These are phyloP conservation scores for Naematelia aurantialba DNA, from an alignment of 768 basidiomycete genomes.

Conservation along the genomic window DNA sequence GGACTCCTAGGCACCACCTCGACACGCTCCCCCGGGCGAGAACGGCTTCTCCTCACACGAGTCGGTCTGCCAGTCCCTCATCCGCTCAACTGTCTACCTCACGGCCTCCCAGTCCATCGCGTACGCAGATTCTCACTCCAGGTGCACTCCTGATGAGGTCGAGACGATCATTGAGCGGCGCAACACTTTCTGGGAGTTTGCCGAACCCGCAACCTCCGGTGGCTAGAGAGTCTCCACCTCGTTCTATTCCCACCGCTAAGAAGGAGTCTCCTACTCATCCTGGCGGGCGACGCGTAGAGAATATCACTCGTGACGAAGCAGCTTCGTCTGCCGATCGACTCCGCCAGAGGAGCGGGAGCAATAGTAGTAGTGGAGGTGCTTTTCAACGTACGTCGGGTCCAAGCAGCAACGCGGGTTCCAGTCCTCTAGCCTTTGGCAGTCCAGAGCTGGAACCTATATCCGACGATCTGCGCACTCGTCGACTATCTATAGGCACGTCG, in stretches of 20 bases:
- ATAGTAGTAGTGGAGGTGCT: conserved; percentile 22
- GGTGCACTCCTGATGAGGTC: conserved; percentile 27
- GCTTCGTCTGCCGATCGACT: conserved; percentile 1
- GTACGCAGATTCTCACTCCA: conserved; percentile 15
- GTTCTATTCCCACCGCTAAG: background rate
- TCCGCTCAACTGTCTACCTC: conserved; percentile 25
- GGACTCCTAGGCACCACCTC: conserved; percentile 24
- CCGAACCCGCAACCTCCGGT: conserved; percentile 8
- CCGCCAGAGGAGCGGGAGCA: conserved; percentile 19
- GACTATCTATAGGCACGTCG: conserved; percentile 7
- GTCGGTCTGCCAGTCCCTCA: conserved; percentile 20
- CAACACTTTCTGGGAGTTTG: conserved; percentile 18
- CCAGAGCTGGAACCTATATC: conserved; percentile 23
- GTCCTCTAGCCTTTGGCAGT: conserved; percentile 33
- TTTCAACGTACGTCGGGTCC: conserved; percentile 2
- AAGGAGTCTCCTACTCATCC: conserved; percentile 16
- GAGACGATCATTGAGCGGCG: conserved; percentile 27
- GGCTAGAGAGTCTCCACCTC: conserved; percentile 17
- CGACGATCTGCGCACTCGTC: conserved; percentile 12
- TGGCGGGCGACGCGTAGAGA: conserved; percentile 13
- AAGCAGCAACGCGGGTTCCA: conserved; percentile 12
- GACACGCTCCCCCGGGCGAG: conserved; percentile 20
- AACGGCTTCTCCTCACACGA: conserved; percentile 23
- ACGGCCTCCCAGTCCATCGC: conserved; percentile 29
- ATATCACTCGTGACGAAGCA: background rate